A percentile compares a stretch with the other conserved stretches of the same genome.
Conservation (phyloP, 208 protist species). For the Tetramitus jugosus region DNA sequence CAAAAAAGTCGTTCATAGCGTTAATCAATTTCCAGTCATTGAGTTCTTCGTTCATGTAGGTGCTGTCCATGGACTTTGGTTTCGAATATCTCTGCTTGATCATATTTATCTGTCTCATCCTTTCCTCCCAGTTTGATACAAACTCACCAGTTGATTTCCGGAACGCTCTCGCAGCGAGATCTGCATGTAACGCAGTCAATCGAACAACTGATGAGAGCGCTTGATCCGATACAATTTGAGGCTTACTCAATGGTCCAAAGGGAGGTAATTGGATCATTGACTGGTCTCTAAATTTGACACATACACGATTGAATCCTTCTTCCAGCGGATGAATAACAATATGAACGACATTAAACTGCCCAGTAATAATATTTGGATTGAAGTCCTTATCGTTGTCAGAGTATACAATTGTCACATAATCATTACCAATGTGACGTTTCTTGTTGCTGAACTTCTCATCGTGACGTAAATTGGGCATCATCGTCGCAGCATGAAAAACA, state of each 20-base stretch:
- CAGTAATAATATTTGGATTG: conserved; percentile 49
- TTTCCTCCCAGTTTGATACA: conserved; percentile 1
- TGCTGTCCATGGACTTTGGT: too few species aligned
- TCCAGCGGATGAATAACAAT: conserved; percentile 69
- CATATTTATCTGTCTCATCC: conserved; percentile 7
- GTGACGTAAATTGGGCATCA: conserved; percentile 16
- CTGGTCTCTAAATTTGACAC: conserved; percentile 26
- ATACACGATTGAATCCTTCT: conserved; percentile 43
- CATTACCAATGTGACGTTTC: conserved; percentile 66
- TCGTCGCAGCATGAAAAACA: conserved; percentile 25
- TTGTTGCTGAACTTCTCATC: conserved; percentile 13
- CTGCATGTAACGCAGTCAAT: not conserved
- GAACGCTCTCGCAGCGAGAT: not conserved
- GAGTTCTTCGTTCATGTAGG: too few species aligned
- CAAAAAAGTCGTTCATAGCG: too few species aligned
- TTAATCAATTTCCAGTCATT: too few species aligned
- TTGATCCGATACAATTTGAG: not conserved
- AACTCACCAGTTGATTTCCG: not conserved
- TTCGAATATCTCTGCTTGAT: too few species aligned
- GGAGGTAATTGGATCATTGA: not conserved
- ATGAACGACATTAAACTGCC: conserved; percentile 68
- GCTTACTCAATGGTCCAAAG: not conserved
- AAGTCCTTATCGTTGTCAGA: conserved; percentile 52
- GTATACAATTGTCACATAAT: conserved; percentile 68
- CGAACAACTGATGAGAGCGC: not conserved